Conservation (phyloP, 306 rosid genomes). For the Argentina anserina region DNA sequence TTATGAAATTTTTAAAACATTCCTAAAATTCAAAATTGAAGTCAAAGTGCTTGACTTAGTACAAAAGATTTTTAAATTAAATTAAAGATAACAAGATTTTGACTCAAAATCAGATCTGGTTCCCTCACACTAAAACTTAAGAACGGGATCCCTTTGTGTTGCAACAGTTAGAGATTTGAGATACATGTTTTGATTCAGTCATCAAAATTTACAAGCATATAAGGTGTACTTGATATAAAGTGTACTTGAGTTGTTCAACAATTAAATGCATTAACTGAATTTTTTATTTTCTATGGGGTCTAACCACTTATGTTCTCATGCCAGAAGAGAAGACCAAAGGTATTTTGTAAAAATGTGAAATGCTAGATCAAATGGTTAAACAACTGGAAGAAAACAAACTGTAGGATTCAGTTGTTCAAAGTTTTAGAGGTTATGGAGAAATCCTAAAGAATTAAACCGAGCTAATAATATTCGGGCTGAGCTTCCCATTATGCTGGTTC, state of each 20-base stretch:
- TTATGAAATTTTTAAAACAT: background rate
- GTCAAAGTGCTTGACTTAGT: background rate
- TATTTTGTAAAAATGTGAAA: background rate
- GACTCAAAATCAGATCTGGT: background rate
- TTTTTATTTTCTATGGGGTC: too few species aligned
- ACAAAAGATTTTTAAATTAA: background rate
- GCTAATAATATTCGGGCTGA: too few species aligned
- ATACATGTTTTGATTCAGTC: background rate
- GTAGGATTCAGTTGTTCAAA: background rate
- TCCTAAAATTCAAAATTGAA: background rate
- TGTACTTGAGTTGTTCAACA: background rate
- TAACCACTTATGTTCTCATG: background rate
- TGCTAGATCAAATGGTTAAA: background rate
- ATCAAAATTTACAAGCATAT: too few species aligned
- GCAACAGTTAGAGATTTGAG: background rate
- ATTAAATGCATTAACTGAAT: background rate
- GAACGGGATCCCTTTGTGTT: background rate
- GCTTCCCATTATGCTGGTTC: too few species aligned
- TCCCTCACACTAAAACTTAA: background rate
- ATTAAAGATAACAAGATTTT: background rate
- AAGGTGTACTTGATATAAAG: too few species aligned
- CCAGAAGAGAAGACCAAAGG: background rate
- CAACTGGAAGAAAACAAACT: background rate
- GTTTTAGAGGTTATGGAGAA: background rate
- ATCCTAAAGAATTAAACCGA: background rate